phyloP scores from a whole-genome alignment of 768 basidiomycete genomes.

The Polyporus arcularius region DNA sequence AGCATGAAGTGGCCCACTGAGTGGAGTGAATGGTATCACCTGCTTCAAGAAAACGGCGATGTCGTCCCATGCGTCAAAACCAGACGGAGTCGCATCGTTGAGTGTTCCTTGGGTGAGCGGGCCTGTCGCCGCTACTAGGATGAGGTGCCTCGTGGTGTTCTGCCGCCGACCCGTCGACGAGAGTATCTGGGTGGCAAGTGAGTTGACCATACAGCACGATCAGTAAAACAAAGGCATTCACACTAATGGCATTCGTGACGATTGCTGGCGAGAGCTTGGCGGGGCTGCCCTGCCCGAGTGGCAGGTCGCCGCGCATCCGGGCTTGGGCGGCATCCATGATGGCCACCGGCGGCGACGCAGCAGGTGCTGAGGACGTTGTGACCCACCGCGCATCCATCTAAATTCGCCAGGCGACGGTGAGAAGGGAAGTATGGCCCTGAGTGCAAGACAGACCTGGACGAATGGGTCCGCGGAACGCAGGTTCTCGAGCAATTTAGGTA shows the following conservation, averaged over 20 bases:
- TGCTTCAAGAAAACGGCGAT: conserved; percentile 21
- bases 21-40: conserved; percentile 6
- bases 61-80: conserved; percentile 29
- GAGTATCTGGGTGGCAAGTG: conserved; percentile 9
- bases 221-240: conserved; percentile 2
- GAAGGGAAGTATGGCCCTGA: conserved; percentile 3
- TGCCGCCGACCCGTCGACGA: conserved; percentile 3
- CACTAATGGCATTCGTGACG: conserved; percentile 24
- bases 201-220: neutral
- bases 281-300: conserved; percentile 14
- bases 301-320: conserved; percentile 21
- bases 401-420: conserved; percentile 8
- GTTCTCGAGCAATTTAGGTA: conserved; percentile 28
- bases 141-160: conserved; percentile 46
- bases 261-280: conserved; percentile 20
- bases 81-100: conserved; percentile 17
- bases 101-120: conserved; percentile 10
- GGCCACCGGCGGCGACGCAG: conserved; percentile 8
- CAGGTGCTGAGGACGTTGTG: conserved; percentile 22
- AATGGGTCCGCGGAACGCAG: conserved; percentile 25
- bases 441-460: conserved; percentile 22
- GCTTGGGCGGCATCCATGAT: conserved; percentile 13
- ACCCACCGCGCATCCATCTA: conserved; percentile 31
- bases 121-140: conserved; percentile 54
- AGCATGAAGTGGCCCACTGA: conserved; percentile 20